Percentiles rank a stretch among this genome's conserved stretches.
These are phyloP conservation scores for Endotrypanum monterogeii DNA, from an alignment of 208 protist genomes.

Conservation along the genomic window DNA sequence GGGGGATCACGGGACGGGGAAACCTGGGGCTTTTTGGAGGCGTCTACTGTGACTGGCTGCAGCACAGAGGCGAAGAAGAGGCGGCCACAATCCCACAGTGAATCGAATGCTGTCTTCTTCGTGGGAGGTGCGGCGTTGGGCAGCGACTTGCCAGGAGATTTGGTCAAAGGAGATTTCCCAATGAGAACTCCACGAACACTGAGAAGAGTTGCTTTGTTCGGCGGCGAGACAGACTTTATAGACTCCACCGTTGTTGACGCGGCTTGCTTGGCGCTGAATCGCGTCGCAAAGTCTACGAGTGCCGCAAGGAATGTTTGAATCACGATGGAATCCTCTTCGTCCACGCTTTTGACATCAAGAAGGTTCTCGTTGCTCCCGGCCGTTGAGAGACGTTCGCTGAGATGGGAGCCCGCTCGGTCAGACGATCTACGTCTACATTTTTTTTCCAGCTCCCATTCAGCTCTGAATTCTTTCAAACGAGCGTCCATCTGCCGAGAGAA, in stretches of 20 bases:
- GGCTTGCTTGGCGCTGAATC: slow-evolving; percentile 14
- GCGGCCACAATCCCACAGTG: slow-evolving; percentile 38
- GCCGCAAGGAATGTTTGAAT: slow-evolving; percentile 50
- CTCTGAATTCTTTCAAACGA: not conserved
- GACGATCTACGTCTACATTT: not conserved
- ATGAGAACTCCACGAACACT: slow-evolving; percentile 26
- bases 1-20: slow-evolving; percentile 2
- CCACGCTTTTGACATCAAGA: not conserved
- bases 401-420: not conserved
- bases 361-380: not conserved
- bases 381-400: not conserved
- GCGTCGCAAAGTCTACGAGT: slow-evolving; percentile 50
- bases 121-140: not conserved
- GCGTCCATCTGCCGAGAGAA: slow-evolving; percentile 55
- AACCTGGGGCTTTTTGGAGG: not conserved
- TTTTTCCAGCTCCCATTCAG: too few relatives aligned
- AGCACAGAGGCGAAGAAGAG: slow-evolving; percentile 65
- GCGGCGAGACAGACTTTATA: not conserved
- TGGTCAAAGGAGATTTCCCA: not conserved
- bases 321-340: slow-evolving; percentile 15
- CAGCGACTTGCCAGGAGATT: not conserved
- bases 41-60: not conserved
- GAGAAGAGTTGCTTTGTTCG: slow-evolving; percentile 11
- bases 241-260: not conserved
- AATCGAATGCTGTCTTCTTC: slow-evolving; percentile 19